Evolutionary conservation across 306 rosid species (phyloP).

Genomic region (Heteromeles arbutifolia): DNA sequence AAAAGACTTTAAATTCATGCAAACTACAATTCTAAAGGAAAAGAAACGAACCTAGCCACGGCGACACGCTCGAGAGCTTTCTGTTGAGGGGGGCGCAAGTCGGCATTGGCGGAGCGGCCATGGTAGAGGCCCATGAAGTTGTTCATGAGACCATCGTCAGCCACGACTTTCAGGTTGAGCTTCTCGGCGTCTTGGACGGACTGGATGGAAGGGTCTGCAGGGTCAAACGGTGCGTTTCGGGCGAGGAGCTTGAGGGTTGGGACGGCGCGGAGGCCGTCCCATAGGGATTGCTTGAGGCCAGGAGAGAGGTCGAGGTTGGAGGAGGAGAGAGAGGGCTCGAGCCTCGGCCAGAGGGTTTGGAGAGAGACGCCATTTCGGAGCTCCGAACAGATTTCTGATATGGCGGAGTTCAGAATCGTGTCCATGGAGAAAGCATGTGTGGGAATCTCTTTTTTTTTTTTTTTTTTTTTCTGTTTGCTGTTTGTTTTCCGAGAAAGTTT

Average conservation of each 20-base stretch:
- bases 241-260: conserved; percentile 56
- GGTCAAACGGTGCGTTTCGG: background rate
- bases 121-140: conserved; percentile 76
- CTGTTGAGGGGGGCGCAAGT: conserved; percentile 36
- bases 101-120: conserved; percentile 35
- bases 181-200: conserved; percentile 44
- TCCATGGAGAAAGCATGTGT: conserved; percentile 28
- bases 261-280: conserved; percentile 52
- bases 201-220: conserved; percentile 34
- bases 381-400: conserved; percentile 45
- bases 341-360: conserved; percentile 32
- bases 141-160: conserved; percentile 40
- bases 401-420: conserved; percentile 28
- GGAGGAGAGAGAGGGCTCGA: conserved; percentile 28
- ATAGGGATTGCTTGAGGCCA: conserved; percentile 43
- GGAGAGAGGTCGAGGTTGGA: conserved; percentile 38
- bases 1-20: background rate
- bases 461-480: background rate
- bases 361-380: conserved; percentile 32
- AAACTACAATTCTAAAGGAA: background rate
- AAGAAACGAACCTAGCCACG: conserved; percentile 38
- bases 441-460: background rate
- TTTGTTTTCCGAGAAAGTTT: background rate
- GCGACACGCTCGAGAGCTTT: conserved; percentile 65
- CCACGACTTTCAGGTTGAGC: conserved; percentile 40